Base-by-base conservation (phyloP, 768 basidiomycete species). In the Ramaria rubella region DNA sequence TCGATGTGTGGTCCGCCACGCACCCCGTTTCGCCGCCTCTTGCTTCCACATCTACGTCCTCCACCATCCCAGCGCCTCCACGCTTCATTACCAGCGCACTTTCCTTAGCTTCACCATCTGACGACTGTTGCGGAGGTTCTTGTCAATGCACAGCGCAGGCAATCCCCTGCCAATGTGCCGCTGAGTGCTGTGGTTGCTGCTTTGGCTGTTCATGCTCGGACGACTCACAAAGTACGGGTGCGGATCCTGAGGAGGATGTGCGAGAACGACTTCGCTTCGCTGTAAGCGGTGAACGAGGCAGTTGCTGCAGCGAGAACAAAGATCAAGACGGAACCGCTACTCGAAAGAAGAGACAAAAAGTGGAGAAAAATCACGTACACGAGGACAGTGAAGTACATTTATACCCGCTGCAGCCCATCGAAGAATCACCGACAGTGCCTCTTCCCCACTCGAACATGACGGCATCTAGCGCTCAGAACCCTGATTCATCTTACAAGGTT, bases 241-340 rank as follows among this genome's bases (percentile, higher is more conserved):
- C 62, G 24, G 61, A 61, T 1, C 65, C 58, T 48, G 61, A 58
- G 19, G 67, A 65, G 50, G 60, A 65, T 4, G 49, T 58, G 26
- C 58, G 61, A 36, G 55, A 64, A 31, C 62, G 62, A 19, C 61
- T 67, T 17, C 63, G 67, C 1, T 72, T 68, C 58, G 63, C 68
- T 1, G 61, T 67, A 1, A 68, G 72, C 0, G 72, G 74, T 11
- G 75, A 76, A 56, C 60, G 72, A n/a, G 67, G 60, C 6, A 36
- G 65, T 0, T 69, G 68, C 53, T 43, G 57, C 40, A 17, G 44
- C n/a, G 46, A 48, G 11, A 15, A 17, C 11, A 24, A 48, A 26
- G 2, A 11, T 27, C 8, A 17, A 17, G 46, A 26, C 29, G 21
- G 8, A 17, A 48, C 3, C 46, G 4, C 17, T 5, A 9, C 24